A percentile compares a stretch with the other conserved stretches of the same genome.
Evolutionary conservation across 1,284 basidiomycete species (phyloP).

Genomic region (Phylloboletellus chloephorus): DNA sequence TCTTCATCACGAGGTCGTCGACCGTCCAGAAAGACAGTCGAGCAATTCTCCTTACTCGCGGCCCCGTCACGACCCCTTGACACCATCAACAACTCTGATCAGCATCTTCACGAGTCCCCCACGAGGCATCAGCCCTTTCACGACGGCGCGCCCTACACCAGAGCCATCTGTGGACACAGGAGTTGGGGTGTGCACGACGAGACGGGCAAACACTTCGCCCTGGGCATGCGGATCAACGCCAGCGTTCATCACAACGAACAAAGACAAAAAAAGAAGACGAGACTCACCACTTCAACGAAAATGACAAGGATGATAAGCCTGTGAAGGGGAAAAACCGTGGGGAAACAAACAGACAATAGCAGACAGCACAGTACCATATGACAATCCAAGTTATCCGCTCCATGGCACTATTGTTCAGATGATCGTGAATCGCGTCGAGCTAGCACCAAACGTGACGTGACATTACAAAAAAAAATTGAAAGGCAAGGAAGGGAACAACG

Average conservation of each 20-base stretch:
- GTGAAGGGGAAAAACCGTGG: neutral
- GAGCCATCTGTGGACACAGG: constrained; percentile 4
- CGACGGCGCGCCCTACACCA: constrained; percentile 7
- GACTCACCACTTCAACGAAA: constrained; percentile 69
- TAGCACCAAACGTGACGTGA: constrained; percentile 34
- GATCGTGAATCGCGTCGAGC: constrained; percentile 92
- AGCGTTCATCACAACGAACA: neutral
- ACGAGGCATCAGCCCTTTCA: constrained; percentile 20
- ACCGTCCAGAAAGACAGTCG: neutral
- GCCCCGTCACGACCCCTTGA: constrained; percentile 9
- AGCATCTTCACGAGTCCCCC: constrained; percentile 25
- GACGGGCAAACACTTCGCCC: constrained; percentile 84
- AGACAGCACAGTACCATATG: constrained; percentile 59
- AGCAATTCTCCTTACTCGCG: neutral
- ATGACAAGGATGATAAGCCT: constrained; percentile 87
- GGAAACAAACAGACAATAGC: neutral
- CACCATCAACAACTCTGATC: constrained; percentile 18
- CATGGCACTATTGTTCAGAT: constrained; percentile 88
- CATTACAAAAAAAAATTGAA: neutral
- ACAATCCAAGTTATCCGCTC: constrained; percentile 93
- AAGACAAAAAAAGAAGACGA: neutral
- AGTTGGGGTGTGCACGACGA: constrained; percentile 61
- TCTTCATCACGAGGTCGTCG: neutral
- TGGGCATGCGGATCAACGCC: constrained; percentile 20
- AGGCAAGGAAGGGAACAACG: constrained; percentile 29